phyloP scores from a whole-genome alignment of 257 asterid genomes.

The Linaria vulgaris region DNA sequence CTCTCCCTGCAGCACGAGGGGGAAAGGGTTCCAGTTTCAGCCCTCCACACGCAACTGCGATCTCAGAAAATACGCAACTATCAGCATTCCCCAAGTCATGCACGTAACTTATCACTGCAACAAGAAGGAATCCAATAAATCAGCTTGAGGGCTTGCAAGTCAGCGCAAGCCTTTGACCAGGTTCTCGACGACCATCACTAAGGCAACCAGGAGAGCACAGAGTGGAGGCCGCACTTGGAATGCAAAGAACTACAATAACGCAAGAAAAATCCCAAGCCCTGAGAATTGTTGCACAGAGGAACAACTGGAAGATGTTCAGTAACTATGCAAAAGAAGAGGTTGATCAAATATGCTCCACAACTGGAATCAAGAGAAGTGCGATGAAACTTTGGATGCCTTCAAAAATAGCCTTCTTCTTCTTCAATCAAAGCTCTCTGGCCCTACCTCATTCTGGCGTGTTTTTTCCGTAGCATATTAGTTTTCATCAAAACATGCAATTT shows the following conservation, averaged over 20 bases:
- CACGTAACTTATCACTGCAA: neutral
- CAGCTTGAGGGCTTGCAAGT: neutral
- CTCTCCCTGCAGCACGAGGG: neutral
- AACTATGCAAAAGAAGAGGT: conserved; percentile 18
- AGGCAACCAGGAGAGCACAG: neutral
- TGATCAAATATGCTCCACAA: neutral
- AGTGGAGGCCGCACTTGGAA: neutral
- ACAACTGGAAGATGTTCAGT: conserved; percentile 22
- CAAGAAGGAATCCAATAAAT: neutral
- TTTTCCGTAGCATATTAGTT: too few relatives aligned
- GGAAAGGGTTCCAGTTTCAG: neutral
- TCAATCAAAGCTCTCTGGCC: too few relatives aligned
- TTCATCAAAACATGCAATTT: too few relatives aligned
- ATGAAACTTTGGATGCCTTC: neutral
- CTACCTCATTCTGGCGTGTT: too few relatives aligned
- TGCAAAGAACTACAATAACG: neutral
- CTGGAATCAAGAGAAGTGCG: neutral
- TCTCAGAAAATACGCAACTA: neutral
- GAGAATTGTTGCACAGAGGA: conserved; percentile 1
- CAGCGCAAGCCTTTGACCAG: neutral
- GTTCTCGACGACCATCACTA: neutral
- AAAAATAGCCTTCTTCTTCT: too few relatives aligned
- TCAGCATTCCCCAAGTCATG: neutral
- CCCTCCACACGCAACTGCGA: neutral
- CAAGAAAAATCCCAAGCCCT: neutral